Conservation (phyloP, 169 alveolate genomes). For the Eimeria falciformis region DNA sequence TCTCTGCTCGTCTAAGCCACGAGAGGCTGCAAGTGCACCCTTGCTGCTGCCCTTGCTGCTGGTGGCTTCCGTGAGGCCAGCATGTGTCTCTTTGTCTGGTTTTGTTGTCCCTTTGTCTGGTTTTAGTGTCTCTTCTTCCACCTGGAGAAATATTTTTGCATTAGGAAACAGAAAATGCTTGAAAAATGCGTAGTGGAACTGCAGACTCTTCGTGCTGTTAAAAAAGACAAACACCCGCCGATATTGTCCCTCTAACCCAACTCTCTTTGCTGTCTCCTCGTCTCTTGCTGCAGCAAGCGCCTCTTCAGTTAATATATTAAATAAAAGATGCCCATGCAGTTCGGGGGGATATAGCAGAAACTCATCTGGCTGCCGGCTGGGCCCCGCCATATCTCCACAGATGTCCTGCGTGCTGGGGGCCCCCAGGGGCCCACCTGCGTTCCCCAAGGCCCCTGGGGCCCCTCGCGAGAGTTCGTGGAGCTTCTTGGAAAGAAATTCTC, state of each 20-base stretch:
- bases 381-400: neutral
- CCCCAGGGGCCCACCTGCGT: neutral
- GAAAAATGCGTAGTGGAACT: constrained; percentile 72
- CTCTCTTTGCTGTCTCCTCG: neutral
- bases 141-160: neutral
- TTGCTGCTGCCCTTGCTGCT: constrained; percentile 13
- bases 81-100: neutral
- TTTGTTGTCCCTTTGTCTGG: neutral
- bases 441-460: neutral
- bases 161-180: constrained; percentile 63
- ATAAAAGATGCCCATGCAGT: constrained; percentile 63
- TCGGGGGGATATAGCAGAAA: constrained; percentile 70
- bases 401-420: too few species aligned
- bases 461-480: neutral
- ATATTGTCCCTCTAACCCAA: neutral
- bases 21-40: neutral
- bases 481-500: constrained; percentile 65
- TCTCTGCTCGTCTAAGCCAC: neutral
- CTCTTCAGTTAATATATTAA: constrained; percentile 32
- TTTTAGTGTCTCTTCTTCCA: neutral
- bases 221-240: constrained; percentile 44
- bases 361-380: constrained; percentile 46
- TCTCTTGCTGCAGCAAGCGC: constrained; percentile 38
- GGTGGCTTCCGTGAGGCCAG: neutral
- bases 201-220: constrained; percentile 32